Conservation (phyloP, 129 eudicot genomes). For the Apium graveolens region DNA sequence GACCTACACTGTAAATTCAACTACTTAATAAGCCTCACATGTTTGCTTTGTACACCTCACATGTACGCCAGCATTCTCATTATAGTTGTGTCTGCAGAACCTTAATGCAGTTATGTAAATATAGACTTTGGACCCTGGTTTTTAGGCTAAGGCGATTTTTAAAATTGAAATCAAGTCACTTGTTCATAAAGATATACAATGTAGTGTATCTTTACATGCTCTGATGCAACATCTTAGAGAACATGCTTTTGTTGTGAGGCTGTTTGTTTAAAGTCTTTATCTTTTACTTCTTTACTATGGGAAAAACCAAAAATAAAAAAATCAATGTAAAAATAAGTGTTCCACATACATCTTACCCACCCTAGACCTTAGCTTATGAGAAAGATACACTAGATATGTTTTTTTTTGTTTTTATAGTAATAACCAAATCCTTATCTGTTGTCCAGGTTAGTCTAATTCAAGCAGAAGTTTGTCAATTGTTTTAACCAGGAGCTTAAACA, state of each 20-base stretch:
- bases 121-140: not conserved
- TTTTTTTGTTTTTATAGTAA: not conserved
- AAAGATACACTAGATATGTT: not conserved
- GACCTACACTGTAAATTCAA: not conserved
- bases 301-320: not conserved
- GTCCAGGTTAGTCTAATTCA: not conserved
- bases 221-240: not conserved
- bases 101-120: not conserved
- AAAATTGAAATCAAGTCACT: not conserved
- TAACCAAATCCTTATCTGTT: not conserved
- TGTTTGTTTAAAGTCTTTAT: not conserved
- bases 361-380: not conserved
- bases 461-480: not conserved
- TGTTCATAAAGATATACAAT: not conserved
- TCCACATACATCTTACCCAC: not conserved
- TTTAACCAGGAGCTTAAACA: not conserved
- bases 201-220: not conserved
- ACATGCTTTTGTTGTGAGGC: not conserved
- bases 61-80: not conserved
- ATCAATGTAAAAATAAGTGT: not conserved
- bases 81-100: not conserved
- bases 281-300: not conserved
- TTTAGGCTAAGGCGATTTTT: not conserved
- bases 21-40: not conserved
- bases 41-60: not conserved